Evolutionary conservation across 1,284 basidiomycete genomes (phyloP).

Genomic region (Volvariella volvacea): DNA sequence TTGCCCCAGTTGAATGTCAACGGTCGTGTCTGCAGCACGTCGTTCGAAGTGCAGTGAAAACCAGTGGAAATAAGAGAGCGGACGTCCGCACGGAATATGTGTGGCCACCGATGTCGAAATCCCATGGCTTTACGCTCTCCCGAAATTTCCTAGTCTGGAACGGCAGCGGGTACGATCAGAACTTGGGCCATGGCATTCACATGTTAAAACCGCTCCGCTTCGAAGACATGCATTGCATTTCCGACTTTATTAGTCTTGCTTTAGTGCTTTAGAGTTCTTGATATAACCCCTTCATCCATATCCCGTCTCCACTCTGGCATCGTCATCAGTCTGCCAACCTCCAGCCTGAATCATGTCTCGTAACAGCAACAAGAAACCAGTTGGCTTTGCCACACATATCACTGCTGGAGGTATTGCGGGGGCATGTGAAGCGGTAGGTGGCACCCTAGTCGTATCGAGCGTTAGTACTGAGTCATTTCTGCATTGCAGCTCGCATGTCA

Average conservation of each 20-base stretch:
- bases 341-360: constrained; percentile 42
- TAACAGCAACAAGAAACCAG: constrained; percentile 58
- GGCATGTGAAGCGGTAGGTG: constrained; percentile 81
- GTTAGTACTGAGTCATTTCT: constrained; percentile 3
- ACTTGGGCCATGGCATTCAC: not conserved
- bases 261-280: no score
- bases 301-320: no score
- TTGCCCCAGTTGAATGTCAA: no score
- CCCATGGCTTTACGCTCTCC: no score
- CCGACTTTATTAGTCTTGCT: no score
- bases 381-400: constrained; percentile 84
- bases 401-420: constrained; percentile 90
- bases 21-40: no score
- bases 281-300: no score
- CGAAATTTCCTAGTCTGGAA: no score
- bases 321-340: no score
- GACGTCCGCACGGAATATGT: constrained; percentile 17
- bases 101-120: no score
- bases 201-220: not conserved
- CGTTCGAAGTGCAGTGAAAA: no score
- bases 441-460: not conserved
- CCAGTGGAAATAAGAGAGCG: constrained; percentile 21
- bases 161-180: no score
- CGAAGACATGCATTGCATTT: not conserved
- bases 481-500: constrained; percentile 61